Conservation (phyloP, 2,329 filamentous ascomycete species). For the Alternaria longipes region DNA sequence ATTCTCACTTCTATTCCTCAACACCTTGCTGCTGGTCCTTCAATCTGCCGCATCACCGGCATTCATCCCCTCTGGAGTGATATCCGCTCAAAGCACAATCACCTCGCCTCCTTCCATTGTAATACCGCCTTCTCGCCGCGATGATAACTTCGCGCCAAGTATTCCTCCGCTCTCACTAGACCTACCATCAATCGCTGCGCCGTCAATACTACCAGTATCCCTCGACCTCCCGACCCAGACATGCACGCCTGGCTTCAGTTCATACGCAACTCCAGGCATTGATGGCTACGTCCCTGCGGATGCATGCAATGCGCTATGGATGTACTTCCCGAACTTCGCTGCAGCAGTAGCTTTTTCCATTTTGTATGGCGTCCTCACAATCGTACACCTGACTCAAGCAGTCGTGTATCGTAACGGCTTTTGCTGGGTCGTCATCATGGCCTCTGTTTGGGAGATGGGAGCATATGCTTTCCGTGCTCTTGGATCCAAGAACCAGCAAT, state of each 20-base stretch:
- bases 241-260: slow-evolving; percentile 26
- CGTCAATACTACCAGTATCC: slow-evolving; percentile 17
- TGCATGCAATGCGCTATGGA: slow-evolving; percentile 33
- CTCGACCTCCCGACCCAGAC: slow-evolving; percentile 23
- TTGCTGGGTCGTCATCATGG: slow-evolving; percentile 57
- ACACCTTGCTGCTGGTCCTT: slow-evolving; percentile 22
- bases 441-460: slow-evolving; percentile 53
- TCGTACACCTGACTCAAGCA: slow-evolving; percentile 30
- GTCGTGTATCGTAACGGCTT: slow-evolving; percentile 42
- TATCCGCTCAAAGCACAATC: slow-evolving; percentile 13
- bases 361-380: slow-evolving; percentile 31
- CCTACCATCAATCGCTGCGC: slow-evolving; percentile 20
- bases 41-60: slow-evolving; percentile 20
- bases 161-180: slow-evolving; percentile 24
- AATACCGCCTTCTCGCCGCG: slow-evolving; percentile 19
- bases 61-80: slow-evolving; percentile 9
- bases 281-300: slow-evolving; percentile 32
- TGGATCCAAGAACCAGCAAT: slow-evolving; percentile 53
- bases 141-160: slow-evolving; percentile 17
- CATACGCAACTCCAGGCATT: slow-evolving; percentile 28
- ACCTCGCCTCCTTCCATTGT: slow-evolving; percentile 9
- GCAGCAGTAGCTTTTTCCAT: slow-evolving; percentile 31
- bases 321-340: slow-evolving; percentile 31
- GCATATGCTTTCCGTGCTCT: slow-evolving; percentile 54
- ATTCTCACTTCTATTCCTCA: slow-evolving; percentile 20